Conservation (phyloP, 2,329 filamentous ascomycete genomes). For the Fusarium poae region DNA sequence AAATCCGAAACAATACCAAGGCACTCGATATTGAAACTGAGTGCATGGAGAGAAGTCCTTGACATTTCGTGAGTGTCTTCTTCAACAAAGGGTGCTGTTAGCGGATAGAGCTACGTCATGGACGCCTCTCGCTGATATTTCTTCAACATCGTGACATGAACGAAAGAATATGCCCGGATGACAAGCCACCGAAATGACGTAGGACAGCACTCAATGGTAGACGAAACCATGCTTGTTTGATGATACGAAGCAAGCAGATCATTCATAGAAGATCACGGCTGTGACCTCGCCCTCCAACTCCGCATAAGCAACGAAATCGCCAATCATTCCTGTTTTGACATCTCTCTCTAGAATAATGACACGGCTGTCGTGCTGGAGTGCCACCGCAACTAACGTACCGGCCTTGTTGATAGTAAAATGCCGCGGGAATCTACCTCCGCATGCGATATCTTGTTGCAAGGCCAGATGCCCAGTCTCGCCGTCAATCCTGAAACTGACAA, state of each 20-base stretch:
- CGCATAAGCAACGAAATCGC: conserved; percentile 58
- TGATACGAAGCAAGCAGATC: conserved; percentile 8
- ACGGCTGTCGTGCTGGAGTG: conserved; percentile 70
- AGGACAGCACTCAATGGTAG: not conserved
- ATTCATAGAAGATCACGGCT: conserved; percentile 63
- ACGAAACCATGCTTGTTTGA: conserved; percentile 2
- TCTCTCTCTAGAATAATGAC: conserved; percentile 74
- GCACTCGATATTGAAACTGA: not conserved
- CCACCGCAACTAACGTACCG: conserved; percentile 74
- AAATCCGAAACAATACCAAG: conserved; percentile 26
- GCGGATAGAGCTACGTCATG: conserved; percentile 9
- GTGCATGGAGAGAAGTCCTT: conserved; percentile 8
- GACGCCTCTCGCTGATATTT: not conserved
- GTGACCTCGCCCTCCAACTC: conserved; percentile 61
- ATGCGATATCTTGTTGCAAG: conserved; percentile 69
- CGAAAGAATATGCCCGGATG: conserved; percentile 5
- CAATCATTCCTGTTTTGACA: conserved; percentile 68
- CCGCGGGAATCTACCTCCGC: conserved; percentile 74
- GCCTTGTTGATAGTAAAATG: conserved; percentile 76
- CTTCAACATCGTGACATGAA: conserved; percentile 4
- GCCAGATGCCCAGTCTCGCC: conserved; percentile 65
- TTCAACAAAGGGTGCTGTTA: not conserved
- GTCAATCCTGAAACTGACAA: conserved; percentile 73
- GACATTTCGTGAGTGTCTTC: not conserved
- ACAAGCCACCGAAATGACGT: conserved; percentile 12